Evolutionary conservation across 148 eudicot genomes (phyloP).

Genomic region (Heliamphora exappendiculata): DNA sequence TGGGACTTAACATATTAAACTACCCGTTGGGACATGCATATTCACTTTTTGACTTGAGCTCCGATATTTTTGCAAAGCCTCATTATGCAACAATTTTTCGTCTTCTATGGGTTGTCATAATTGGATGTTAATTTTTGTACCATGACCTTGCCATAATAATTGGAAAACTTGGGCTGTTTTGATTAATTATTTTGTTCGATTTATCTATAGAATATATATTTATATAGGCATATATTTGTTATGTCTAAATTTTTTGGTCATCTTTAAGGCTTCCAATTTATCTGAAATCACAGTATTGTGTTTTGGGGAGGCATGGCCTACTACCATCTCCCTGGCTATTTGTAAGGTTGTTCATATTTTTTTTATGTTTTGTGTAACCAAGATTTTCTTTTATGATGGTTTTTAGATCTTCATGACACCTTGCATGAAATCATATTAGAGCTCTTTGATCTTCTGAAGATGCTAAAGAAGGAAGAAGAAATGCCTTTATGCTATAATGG

Average conservation of each 20-base stretch:
- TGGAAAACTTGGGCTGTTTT: neutral
- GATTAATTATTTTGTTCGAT: neutral
- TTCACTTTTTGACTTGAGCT: neutral
- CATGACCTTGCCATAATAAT: neutral
- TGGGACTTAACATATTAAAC: neutral
- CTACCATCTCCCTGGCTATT: conserved; percentile 69
- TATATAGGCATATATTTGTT: neutral
- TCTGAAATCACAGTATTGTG: conserved; percentile 3
- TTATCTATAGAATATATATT: neutral
- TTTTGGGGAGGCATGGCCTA: conserved; percentile 83
- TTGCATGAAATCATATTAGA: conserved; percentile 16
- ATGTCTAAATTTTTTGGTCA: neutral
- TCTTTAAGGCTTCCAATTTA: neutral
- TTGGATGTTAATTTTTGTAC: neutral
- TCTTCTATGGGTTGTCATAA: neutral
- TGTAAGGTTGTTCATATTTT: conserved; percentile 52
- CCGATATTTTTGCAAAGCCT: neutral
- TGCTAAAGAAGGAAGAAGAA: conserved; percentile 90
- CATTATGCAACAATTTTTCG: neutral
- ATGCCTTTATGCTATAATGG: conserved; percentile 82
- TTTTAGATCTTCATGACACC: neutral
- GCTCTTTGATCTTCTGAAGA: conserved; percentile 88
- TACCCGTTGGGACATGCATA: neutral
- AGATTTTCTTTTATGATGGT: neutral
- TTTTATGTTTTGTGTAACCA: neutral